Base-by-base conservation (phyloP, 108 stramenopile species). In the Cyclotella choctawhatcheeana region DNA sequence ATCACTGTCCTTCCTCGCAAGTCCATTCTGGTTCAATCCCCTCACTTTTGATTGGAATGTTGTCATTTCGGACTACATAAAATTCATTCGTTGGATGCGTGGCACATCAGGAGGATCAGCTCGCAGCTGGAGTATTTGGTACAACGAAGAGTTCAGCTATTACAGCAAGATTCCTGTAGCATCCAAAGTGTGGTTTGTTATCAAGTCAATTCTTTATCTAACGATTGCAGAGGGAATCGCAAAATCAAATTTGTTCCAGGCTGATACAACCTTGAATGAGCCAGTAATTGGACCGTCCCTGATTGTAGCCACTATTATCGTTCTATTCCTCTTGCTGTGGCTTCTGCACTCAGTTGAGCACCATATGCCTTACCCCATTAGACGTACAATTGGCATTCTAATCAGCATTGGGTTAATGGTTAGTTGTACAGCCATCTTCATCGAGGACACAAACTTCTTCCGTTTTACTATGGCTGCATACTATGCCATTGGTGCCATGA, bases 1-100 rank as follows among this genome's bases (percentile, higher is more conserved):
- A 16, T 92, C 92, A 14, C 56, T 96, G 21, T 93, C 96, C 16
- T 99, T 99, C 84, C 77, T 98, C n/a, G 92, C 93, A 18, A 96
- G 97, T 56, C 98, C 98, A 20, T 98, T 99, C 86, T 99, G 98
- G 98, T 99, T 99, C 84, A 99, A 99, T 66, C 98, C 98, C n/a
- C 85, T 97, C 40, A 96, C 95, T 7, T 97, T 98, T 69, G 97
- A 98, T 53, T 99, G 97, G 97, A 88, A 90, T 67, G 88, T 92
- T 59, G 93, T 94, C 35, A 45, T 69, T 18, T 56, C 75, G 27
- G 97, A 98, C 78, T 98, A 97, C 82, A 66, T 69, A 24, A 83
- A 86, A 6, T 98, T 89, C 82, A 60, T 94, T 5, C 67, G 83
- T 22, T 99, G 98, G 98, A 96, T 98, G 85, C 82, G 76, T 50